Evolutionary conservation across 306 rosid species (phyloP), one percentile per base, ranked within the genome.

Genomic region (Dalbergia cochinchinensis): DNA sequence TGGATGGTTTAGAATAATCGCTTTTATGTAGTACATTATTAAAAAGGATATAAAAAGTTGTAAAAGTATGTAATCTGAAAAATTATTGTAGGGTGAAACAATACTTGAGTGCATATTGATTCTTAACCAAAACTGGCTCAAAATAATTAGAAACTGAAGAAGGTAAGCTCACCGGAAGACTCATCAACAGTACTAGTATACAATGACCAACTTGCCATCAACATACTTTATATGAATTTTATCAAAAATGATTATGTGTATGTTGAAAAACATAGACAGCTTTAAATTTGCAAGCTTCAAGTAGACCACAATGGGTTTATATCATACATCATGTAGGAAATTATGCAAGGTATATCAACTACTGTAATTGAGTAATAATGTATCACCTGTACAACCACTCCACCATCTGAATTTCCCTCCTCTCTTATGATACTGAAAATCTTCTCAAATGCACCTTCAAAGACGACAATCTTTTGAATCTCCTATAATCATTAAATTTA

Each of bases 401-500:
- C 98, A 65, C 98, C 98, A 65, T 94, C 98, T 19, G 98, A 92
- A 78, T 88, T 91, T 80, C 98, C 98, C 85, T 94, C 98, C 85
- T 94, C 98, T 79, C 73, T 89, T 44, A 92, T 89, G 81, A 92
- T 94, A 83, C 97, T 92, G 90, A 94, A 94, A 64, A 94, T 89
- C 88, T 92, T 94, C 78, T 94, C 98, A 78, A 89, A 94, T 41
- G 94, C 98, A 78, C 98, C 98, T 94, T 94, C 98, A 75, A 94
- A 92, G 78, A 94, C 98, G 64, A 94, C 86, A 82, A 94, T 94
- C 84, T 94, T 94, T 92, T 94, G 98, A 85, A 94, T 94, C 87
- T 94, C 98, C 98, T 94, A 86, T 81, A 86, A 76, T 79, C 76
- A 79, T 73, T 74, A 84, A 70, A 87, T 65, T 47, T 20, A 70